A percentile compares a stretch with the other conserved stretches of the same genome.
Conservation (phyloP, 2,329 filamentous ascomycete genomes). For the Teratosphaeria viscida region DNA sequence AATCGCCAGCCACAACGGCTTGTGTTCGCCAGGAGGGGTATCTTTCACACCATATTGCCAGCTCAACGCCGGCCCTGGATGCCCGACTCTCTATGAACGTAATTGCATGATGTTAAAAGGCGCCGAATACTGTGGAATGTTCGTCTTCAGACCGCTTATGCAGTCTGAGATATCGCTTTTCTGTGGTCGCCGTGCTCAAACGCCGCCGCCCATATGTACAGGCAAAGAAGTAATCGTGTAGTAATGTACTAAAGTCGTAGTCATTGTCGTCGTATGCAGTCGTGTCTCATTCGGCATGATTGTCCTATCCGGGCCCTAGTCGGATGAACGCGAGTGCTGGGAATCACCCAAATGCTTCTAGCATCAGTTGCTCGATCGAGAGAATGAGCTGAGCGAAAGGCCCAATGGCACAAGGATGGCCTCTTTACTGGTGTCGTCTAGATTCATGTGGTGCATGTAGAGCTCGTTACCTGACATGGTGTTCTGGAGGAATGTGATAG, state of each 20-base stretch:
- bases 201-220: neutral
- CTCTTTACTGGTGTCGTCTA: neutral
- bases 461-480: constrained; percentile 3
- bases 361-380: neutral
- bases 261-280: neutral
- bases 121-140: neutral
- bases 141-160: neutral
- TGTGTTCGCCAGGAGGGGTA: neutral
- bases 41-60: neutral
- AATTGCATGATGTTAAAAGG: neutral
- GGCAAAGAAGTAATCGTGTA: neutral
- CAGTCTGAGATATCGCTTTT: neutral
- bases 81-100: neutral
- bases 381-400: neutral
- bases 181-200: neutral
- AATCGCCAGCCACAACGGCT: neutral
- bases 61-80: neutral
- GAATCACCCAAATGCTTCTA: neutral
- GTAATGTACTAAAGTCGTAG: neutral
- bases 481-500: constrained; percentile 61
- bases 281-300: neutral
- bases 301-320: neutral
- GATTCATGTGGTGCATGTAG: neutral
- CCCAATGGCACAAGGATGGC: neutral
- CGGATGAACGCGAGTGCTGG: neutral